Base-by-base conservation (phyloP, 2,329 filamentous ascomycete species). In the Penicillium sp. region DNA sequence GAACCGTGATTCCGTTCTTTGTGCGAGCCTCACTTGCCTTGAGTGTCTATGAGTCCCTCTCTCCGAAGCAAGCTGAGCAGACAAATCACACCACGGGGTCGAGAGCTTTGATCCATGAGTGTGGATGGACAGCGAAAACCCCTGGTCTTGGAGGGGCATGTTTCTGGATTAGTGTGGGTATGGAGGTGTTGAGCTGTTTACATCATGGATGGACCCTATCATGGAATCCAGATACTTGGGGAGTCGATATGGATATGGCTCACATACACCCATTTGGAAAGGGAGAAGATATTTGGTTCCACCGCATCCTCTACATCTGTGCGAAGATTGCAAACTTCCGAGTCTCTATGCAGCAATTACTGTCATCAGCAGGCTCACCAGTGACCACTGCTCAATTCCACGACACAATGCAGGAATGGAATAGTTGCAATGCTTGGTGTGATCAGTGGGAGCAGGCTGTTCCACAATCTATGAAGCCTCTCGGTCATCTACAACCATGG, bases 21-120 rank as follows among this genome's bases (percentile, higher is more conserved):
- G 89, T 65, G 89, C 90, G 6, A 0, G 89, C 89, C 0, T 89
- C 91, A 2, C 85, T 95, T 11, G 85, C 95, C 6, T 77, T 97
- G 26, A 91, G 95, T 58, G 86, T 95, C 3, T 96, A 94, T 69
- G 89, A 96, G 67, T 85, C 90, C 58, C 95, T 96, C 88, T 89
- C 82, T 40, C 86, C 91, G 62, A 81, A 81, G 55, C 82, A 86
- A 4, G 74, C 84, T 29, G 82, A 89, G 58, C 79, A 86, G n/a
- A 91, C 93, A 84, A 90, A 87, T 57, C 90, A 95, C 61, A 90
- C 91, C 55, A 85, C 86, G 0, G 89, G 89, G 4, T 88, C 89
- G 8, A 79, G 89, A 43, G 88, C 88, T 1, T 74, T 95, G 40
- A 90, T 96, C 59, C 87, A 89, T 51, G 89, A 95, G 63, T 95